phyloP scores from a whole-genome alignment of 495 filamentous ascomycete species.

The Mycothermus thermophilus region DNA sequence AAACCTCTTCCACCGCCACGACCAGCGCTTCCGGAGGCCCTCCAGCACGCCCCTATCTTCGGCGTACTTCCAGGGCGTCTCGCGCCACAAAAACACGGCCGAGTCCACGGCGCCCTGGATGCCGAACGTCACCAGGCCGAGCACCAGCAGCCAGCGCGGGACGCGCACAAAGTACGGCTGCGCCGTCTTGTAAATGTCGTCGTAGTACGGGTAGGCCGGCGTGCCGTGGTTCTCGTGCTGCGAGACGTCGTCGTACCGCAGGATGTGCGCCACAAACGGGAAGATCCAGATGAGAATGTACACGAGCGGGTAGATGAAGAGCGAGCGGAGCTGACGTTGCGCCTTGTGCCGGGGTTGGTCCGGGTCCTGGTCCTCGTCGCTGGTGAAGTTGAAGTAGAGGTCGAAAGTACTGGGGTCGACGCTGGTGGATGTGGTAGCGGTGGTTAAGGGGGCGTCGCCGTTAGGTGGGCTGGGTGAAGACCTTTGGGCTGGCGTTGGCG shows the following conservation, averaged over 20 bases:
- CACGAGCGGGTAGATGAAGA: conserved; percentile 58
- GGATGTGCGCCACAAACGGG: conserved; percentile 50
- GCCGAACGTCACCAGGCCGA: conserved; percentile 42
- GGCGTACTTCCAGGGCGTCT: conserved; percentile 56
- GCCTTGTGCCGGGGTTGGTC: conserved; percentile 37
- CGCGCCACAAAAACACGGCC: conserved; percentile 47
- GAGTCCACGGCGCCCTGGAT: conserved; percentile 54
- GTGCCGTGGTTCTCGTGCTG: background rate
- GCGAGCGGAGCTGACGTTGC: conserved; percentile 48
- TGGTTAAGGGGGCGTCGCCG: no score
- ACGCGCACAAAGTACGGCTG: no score
- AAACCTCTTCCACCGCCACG: conserved; percentile 1
- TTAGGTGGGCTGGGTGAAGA: no score
- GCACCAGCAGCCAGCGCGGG: conserved; percentile 38
- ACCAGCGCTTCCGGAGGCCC: conserved; percentile 11
- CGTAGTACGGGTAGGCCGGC: conserved; percentile 14
- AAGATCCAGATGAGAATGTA: conserved; percentile 61
- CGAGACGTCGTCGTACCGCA: conserved; percentile 40
- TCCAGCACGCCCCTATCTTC: conserved; percentile 30
- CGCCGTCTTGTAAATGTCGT: no score
- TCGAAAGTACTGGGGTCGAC: no score
- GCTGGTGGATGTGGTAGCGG: no score
- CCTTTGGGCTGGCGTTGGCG: no score
- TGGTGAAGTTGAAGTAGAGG: conserved; percentile 2
- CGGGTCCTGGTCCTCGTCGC: conserved; percentile 9